Percentiles rank a stretch among this genome's conserved stretches.
These are phyloP conservation scores for Annulohypoxylon nitens DNA, from an alignment of 495 filamentous ascomycete genomes.

Conservation along the genomic window DNA sequence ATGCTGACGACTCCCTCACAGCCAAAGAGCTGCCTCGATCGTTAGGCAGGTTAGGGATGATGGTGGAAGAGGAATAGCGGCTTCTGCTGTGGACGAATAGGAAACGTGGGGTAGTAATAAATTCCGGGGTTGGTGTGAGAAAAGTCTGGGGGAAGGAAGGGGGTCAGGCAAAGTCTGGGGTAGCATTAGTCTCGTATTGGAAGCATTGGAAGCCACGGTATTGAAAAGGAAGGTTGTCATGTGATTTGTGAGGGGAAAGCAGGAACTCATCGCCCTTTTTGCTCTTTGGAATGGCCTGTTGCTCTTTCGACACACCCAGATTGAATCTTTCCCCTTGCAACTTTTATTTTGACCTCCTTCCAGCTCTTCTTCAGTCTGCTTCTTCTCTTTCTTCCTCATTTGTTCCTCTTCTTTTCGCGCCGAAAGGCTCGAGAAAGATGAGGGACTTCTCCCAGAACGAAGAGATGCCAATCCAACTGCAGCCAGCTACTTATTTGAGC, in stretches of 20 bases:
- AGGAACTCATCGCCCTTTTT: conserved; percentile 2
- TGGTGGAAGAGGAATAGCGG: conserved; percentile 62
- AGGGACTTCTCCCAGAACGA: conserved; percentile 3
- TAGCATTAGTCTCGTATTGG: conserved; percentile 34
- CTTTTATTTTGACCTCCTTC: conserved; percentile 36
- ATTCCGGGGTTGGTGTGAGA: conserved; percentile 37
- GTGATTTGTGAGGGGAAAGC: conserved; percentile 44
- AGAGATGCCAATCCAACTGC: neutral
- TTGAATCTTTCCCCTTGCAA: conserved; percentile 26
- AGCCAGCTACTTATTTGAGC: neutral
- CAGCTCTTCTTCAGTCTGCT: neutral
- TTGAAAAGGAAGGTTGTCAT: conserved; percentile 47
- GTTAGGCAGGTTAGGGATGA: neutral
- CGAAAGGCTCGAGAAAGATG: conserved; percentile 3
- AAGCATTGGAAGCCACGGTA: neutral
- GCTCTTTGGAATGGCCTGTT: neutral
- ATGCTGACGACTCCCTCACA: conserved; percentile 27
- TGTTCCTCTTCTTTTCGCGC: conserved; percentile 12
- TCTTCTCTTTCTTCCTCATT: conserved; percentile 8
- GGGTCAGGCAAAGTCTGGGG: conserved; percentile 35
- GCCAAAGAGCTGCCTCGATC: conserved; percentile 34
- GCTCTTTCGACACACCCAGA: conserved; percentile 10
- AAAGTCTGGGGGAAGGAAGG: conserved; percentile 40
- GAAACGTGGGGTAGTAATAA: conserved; percentile 42
- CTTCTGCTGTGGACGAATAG: conserved; percentile 61